Evolutionary conservation across 441 rosid genomes (phyloP).

Genomic region (Adansonia rubrostipa): DNA sequence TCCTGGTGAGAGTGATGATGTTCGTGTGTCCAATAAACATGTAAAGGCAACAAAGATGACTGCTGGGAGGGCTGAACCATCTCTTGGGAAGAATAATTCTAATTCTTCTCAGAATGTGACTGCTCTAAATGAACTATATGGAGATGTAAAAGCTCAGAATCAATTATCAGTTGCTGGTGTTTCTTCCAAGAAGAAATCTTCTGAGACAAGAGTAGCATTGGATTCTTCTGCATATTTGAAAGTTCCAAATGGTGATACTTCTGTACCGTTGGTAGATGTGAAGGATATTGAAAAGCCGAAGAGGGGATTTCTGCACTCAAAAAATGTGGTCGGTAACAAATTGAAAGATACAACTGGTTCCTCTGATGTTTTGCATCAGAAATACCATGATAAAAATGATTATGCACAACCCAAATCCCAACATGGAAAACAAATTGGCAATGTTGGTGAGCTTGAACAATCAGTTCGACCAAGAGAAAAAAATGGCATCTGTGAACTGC

Average conservation of each 20-base stretch:
- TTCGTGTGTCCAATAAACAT: conserved; percentile 54
- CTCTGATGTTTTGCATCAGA: conserved; percentile 10
- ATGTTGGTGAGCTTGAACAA: conserved; percentile 10
- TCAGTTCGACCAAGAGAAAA: neutral
- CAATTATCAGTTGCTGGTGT: conserved; percentile 49
- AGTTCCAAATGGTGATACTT: conserved; percentile 5
- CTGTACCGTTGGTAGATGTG: conserved; percentile 10
- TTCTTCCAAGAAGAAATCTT: conserved; percentile 60
- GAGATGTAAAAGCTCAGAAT: conserved; percentile 51
- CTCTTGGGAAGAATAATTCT: conserved; percentile 40
- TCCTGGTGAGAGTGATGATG: conserved; percentile 55
- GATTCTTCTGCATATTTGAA: conserved; percentile 14
- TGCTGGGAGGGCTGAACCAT: conserved; percentile 43
- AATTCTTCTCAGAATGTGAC: conserved; percentile 43
- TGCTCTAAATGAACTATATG: conserved; percentile 37
- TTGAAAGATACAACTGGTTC: conserved; percentile 9
- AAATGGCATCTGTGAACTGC: conserved; percentile 39
- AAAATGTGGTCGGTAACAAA: neutral
- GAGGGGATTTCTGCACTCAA: conserved; percentile 1
- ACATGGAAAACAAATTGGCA: conserved; percentile 4
- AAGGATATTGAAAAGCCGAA: conserved; percentile 7
- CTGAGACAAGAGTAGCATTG: conserved; percentile 42
- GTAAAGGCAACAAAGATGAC: conserved; percentile 52
- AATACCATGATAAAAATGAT: conserved; percentile 15
- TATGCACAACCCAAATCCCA: neutral